phyloP scores from a whole-genome alignment of 352 stramenopile genomes.

The Phytophthora pinifolia region DNA sequence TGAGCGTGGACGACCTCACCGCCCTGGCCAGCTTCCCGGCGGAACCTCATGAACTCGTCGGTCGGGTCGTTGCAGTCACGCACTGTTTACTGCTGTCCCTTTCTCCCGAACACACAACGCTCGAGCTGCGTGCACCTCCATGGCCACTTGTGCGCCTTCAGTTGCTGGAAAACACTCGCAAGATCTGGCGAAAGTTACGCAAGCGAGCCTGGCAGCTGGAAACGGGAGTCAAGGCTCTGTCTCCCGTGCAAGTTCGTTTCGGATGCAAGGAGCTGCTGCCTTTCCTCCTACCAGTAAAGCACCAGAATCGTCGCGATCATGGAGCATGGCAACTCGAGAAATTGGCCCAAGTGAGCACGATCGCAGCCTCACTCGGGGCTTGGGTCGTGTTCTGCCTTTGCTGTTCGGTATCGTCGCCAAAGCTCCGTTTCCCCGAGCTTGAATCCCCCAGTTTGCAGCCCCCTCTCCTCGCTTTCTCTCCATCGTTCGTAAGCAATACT shows the following conservation, averaged over 20 bases:
- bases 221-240: constrained; percentile 19
- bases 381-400: constrained; percentile 46
- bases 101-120: constrained; percentile 21
- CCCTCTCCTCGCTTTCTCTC: too few species aligned
- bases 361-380: constrained; percentile 45
- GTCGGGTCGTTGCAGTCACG: constrained; percentile 33
- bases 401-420: constrained; percentile 21
- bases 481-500: too few species aligned
- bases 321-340: constrained; percentile 16
- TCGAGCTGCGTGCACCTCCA: constrained; percentile 30
- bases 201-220: constrained; percentile 45
- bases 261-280: constrained; percentile 33
- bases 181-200: constrained; percentile 40
- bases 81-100: constrained; percentile 53
- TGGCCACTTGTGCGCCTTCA: constrained; percentile 63
- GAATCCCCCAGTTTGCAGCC: too few species aligned
- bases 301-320: neutral
- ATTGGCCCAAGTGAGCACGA: constrained; percentile 43
- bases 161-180: constrained; percentile 31
- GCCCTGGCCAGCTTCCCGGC: constrained; percentile 41
- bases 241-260: constrained; percentile 38
- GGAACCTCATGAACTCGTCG: constrained; percentile 46
- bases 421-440: too few species aligned
- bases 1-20: constrained; percentile 45
- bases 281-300: constrained; percentile 14